Evolutionary conservation across 2,329 filamentous ascomycete genomes (phyloP), one percentile per base, ranked within the genome.

Genomic region (Claviceps sp.): DNA sequence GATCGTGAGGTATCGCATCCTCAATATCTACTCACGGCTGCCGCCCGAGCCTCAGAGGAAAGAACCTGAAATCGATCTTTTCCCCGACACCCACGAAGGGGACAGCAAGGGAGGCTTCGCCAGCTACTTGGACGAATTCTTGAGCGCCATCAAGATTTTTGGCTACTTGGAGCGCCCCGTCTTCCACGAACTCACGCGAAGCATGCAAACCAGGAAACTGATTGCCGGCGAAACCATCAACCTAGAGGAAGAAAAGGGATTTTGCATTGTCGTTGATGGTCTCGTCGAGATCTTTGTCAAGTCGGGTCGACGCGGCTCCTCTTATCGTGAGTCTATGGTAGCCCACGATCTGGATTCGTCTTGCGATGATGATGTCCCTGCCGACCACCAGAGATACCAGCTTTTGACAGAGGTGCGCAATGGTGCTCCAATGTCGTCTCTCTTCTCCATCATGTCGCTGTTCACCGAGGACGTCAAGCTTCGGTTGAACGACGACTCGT

Each of bases 111-210:
- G 89, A 0, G 93, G 91, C 0, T 74, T 98, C 45, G 83, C 89
- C n/a, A 98, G 90, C 65, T 98, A 98, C 60, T 76, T 98, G 26
- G 93, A 98, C 68, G 94, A 98, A 66, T 98, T 98, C 61, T 73
- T 98, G 22, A 97, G 90, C 64, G 93, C 94, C 34, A 98, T 98
- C 72, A 98, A 97, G 68, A 93, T 98, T 53, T 98, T 98, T 69
- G 93, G 93, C 8, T 98, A 97, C 64, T 74, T 98, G 44, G 93
- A 98, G 66, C 82, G 93, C 26, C 89, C 93, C 0, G 93, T 98
- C 43, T 98, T 98, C 63, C 94, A 98, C 63, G 93, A 98, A 69
- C 78, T 98, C 60, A 98, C 93, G 0, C 78, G 93, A 54, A 96
- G 90, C 54, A 98, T 98, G 93, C 93, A 98, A 71, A 98, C 94